Percentiles rank a stretch among this genome's conserved stretches.
Conservation (phyloP, 2,329 filamentous ascomycete species). For the Fusarium tjaetaba region DNA sequence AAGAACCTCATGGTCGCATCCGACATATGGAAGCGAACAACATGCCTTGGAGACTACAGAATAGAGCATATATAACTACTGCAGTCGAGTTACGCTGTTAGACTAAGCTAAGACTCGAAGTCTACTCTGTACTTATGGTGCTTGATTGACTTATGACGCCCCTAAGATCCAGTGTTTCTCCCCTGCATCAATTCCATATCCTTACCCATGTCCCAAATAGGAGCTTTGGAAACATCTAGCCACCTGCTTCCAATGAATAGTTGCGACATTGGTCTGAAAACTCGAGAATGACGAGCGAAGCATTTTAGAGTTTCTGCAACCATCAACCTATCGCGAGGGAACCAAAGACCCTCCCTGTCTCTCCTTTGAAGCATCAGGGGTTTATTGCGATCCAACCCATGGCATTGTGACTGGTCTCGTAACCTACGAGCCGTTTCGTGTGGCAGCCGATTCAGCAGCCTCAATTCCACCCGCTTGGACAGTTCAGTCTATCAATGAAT, state of each 20-base stretch:
- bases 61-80: not conserved
- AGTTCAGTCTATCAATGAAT: conserved; percentile 10
- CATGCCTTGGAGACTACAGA: not conserved
- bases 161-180: conserved; percentile 24
- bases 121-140: not conserved
- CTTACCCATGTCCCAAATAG: conserved; percentile 1
- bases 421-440: conserved; percentile 34
- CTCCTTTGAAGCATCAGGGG: conserved; percentile 21
- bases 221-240: not conserved
- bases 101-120: not conserved
- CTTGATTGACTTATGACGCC: not conserved
- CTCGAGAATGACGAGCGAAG: conserved; percentile 21
- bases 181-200: conserved; percentile 11
- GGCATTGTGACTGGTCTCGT: conserved; percentile 20
- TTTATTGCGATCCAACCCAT: conserved; percentile 31
- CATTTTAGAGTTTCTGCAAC: not conserved
- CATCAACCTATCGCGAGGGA: not conserved
- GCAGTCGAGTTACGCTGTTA: not conserved
- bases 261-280: conserved; percentile 32
- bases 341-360: not conserved
- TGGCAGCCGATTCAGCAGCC: conserved; percentile 33
- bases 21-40: not conserved
- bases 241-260: conserved; percentile 24
- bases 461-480: conserved; percentile 32
- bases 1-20: not conserved